These are phyloP conservation scores for Cutaneotrichosporon daszewskae DNA, from an alignment of 1,284 basidiomycete species.

Conservation along the genomic window DNA sequence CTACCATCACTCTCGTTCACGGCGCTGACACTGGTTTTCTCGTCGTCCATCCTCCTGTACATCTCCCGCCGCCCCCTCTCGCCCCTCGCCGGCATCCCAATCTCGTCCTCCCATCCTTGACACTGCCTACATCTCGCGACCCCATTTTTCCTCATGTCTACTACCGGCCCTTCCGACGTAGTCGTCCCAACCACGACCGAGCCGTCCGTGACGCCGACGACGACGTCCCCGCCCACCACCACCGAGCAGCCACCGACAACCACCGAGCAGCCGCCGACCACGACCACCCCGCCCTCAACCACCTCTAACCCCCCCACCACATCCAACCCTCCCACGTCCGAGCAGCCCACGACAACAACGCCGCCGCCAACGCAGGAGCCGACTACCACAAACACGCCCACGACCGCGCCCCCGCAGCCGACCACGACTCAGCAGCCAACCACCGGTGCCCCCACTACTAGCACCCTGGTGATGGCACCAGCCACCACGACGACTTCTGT, in stretches of 20 bases:
- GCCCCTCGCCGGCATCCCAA: too few relatives aligned
- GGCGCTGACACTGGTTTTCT: too few relatives aligned
- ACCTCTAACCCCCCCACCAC: neutral
- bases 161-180: too few relatives aligned
- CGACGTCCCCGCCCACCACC: neutral
- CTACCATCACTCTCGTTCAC: too few relatives aligned
- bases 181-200: too few relatives aligned
- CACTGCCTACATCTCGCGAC: too few relatives aligned
- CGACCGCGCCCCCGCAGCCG: neutral
- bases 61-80: too few relatives aligned
- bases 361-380: neutral
- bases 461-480: neutral
- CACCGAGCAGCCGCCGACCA: neutral
- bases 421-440: neutral
- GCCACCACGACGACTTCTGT: neutral
- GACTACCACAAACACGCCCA: neutral
- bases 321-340: neutral
- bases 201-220: too few relatives aligned
- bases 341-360: neutral
- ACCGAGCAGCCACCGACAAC: neutral
- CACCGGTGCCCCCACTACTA: neutral
- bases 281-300: neutral
- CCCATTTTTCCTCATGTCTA: too few relatives aligned
- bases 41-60: too few relatives aligned
- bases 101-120: too few relatives aligned